Percentiles rank a stretch among this genome's conserved stretches.
phyloP scores from a whole-genome alignment of 768 basidiomycete genomes.

The Pisolithus tinctorius region DNA sequence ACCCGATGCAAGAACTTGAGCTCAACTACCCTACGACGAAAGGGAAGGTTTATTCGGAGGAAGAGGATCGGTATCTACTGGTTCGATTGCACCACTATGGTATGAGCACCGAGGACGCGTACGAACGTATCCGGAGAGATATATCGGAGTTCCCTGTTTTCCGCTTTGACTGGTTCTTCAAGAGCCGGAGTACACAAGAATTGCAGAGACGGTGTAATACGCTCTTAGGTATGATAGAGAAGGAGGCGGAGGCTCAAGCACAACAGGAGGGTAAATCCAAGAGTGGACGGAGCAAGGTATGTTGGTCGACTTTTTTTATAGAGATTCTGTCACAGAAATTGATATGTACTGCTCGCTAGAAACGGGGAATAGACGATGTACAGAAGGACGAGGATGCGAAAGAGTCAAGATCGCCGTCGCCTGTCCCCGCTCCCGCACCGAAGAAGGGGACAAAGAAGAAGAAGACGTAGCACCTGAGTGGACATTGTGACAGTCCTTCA shows the following conservation, averaged over 20 bases:
- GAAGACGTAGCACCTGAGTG: conserved; percentile 38
- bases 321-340: neutral
- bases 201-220: conserved; percentile 85
- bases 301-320: conserved; percentile 6
- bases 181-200: conserved; percentile 87
- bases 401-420: conserved; percentile 59
- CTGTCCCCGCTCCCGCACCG: conserved; percentile 39
- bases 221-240: conserved; percentile 83
- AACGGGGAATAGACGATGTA: conserved; percentile 68
- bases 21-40: conserved; percentile 94
- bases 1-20: conserved; percentile 96
- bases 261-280: conserved; percentile 64
- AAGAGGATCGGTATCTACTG: conserved; percentile 93
- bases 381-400: conserved; percentile 39
- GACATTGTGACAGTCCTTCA: too few species aligned
- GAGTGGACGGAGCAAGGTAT: conserved; percentile 59
- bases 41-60: conserved; percentile 94
- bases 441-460: conserved; percentile 66
- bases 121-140: conserved; percentile 93
- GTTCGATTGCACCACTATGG: conserved; percentile 88
- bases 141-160: conserved; percentile 96
- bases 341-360: conserved; percentile 32
- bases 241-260: conserved; percentile 67
- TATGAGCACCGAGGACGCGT: conserved; percentile 82
- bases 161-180: conserved; percentile 98